Conservation (phyloP, 2,329 filamentous ascomycete species). For the Monosporascus sp. region DNA sequence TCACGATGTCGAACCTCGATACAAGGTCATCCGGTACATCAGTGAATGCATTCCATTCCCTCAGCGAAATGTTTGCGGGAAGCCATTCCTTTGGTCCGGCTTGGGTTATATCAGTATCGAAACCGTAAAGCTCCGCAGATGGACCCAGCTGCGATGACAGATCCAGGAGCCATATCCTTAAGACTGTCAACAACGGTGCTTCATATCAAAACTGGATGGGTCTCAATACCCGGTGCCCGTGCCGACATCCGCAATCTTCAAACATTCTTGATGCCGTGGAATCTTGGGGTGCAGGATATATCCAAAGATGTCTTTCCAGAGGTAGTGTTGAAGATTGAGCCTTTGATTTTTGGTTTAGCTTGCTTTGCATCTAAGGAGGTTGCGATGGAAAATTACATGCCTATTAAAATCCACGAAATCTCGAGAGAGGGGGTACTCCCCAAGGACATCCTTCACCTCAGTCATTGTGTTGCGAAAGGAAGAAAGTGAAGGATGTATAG, state of each 20-base stretch:
- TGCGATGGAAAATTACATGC: background rate
- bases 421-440: background rate
- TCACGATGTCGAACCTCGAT: background rate
- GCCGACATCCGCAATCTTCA: background rate
- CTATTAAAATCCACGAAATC: background rate
- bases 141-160: background rate
- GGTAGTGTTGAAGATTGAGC: background rate
- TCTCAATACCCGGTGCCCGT: background rate
- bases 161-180: background rate
- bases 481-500: too few relatives aligned
- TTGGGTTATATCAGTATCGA: background rate
- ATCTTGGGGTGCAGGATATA: background rate
- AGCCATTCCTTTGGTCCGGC: background rate
- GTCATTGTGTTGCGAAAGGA: background rate
- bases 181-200: background rate
- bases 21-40: background rate
- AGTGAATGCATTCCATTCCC: background rate
- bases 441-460: background rate
- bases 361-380: background rate
- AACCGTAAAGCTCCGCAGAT: background rate
- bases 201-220: background rate
- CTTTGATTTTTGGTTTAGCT: background rate
- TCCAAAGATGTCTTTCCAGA: background rate
- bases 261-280: background rate
- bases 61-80: background rate